Evolutionary conservation across 2,329 filamentous ascomycete genomes (phyloP), one percentile per base, ranked within the genome.

Genomic region (Hypoxylon sp.): DNA sequence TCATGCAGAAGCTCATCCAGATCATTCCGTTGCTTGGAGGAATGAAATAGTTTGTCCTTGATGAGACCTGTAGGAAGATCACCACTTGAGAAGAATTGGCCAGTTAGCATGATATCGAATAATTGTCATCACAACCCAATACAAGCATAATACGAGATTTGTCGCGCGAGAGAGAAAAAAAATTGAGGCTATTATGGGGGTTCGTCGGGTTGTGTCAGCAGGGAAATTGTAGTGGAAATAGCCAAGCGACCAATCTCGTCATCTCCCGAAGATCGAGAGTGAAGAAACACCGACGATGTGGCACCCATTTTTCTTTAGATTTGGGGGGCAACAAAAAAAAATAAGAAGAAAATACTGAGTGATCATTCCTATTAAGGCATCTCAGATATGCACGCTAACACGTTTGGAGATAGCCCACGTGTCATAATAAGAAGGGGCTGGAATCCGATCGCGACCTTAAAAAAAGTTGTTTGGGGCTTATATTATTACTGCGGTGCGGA

Each of bases 241-340:
- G 68, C 68, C 70, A 70, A 73, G 71, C 62, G 64, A 70, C 71
- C 74, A 75, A 75, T 75, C 73, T 76, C 70, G 72, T 76, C 73
- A 75, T 75, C 74, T 74, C 73, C 74, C 73, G 73, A 75, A 70
- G 72, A 76, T 75, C 73, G 68, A 72, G 68, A 55, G 65, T 72
- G 61, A 71, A 75, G 72, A 76, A 75, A 75, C 74, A 73, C 73
- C 75, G 72, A 73, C 69, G 69, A 74, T 75, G 74, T 74, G 73
- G 74, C 70, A 74, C 75, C 72, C 67, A 69, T 66, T 65, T 63
- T 67, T 53, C 58, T 70, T 64, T 60, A 67, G 67, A 69, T 69
- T 71, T 64, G 55, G 63, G 63, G 63, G 55, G 21, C n/a, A 25
- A 34, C 45, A 21, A 58, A 36, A 58, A 48, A 52, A 72, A 65